Percentiles rank a stretch among this genome's conserved stretches.
phyloP scores from a whole-genome alignment of 495 filamentous ascomycete genomes.

The Evansstolkia leycettana region DNA sequence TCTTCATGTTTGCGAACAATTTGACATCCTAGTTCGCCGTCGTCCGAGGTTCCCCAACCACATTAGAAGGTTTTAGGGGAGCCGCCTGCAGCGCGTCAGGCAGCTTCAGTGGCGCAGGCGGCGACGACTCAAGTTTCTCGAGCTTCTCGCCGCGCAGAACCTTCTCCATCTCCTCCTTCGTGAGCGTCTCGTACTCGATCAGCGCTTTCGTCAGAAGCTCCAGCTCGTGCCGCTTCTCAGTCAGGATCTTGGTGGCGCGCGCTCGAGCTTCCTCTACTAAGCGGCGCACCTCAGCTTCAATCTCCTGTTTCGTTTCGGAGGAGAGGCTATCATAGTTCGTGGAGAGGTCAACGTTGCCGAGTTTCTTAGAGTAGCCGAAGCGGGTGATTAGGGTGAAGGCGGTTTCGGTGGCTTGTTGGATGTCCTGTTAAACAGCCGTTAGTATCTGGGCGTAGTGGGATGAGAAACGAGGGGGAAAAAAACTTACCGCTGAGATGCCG shows the following conservation, averaged over 20 bases:
- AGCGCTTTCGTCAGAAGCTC: slow-evolving; percentile 78
- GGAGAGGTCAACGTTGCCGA: slow-evolving; percentile 81
- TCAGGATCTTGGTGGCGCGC: slow-evolving; percentile 62
- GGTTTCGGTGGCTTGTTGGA: slow-evolving; percentile 61
- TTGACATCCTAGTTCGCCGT: slow-evolving; percentile 13
- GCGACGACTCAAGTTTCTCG: slow-evolving; percentile 36
- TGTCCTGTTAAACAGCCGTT: slow-evolving; percentile 48
- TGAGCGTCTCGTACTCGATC: slow-evolving; percentile 87
- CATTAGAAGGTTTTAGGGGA: slow-evolving; percentile 13
- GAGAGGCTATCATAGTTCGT: slow-evolving; percentile 71
- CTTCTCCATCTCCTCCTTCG: slow-evolving; percentile 77
- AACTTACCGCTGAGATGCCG: slow-evolving; percentile 61
- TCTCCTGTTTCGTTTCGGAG: slow-evolving; percentile 66
- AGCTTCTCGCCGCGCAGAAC: slow-evolving; percentile 78
- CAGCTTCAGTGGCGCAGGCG: slow-evolving; percentile 41
- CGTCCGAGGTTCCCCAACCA: slow-evolving; percentile 9
- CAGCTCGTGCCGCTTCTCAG: slow-evolving; percentile 62
- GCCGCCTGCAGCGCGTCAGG: slow-evolving; percentile 32
- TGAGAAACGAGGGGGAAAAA: neutral
- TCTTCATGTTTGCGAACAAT: neutral
- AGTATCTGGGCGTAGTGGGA: slow-evolving; percentile 5
- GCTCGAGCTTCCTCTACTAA: slow-evolving; percentile 69
- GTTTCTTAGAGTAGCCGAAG: slow-evolving; percentile 75
- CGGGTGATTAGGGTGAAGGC: slow-evolving; percentile 78
- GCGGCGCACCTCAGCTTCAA: slow-evolving; percentile 76